Conservation (phyloP, 78 protist genomes). For the slime mould (Dictyostelium discoideum) region DNA sequence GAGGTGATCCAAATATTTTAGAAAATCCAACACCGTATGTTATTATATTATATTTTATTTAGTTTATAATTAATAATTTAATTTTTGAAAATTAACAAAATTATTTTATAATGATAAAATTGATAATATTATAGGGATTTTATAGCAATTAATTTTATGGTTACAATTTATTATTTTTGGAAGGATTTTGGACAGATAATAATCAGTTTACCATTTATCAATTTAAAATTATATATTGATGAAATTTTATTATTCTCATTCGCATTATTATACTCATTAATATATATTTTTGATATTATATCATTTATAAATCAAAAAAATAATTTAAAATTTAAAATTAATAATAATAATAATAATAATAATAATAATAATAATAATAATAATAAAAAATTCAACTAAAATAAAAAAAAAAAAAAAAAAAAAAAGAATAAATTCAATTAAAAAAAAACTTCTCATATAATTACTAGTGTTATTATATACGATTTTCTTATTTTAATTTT, state of each 20-base stretch:
- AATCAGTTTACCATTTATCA: background rate
- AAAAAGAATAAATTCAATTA: too few species aligned
- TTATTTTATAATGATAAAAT: too few species aligned
- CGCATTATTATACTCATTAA: background rate
- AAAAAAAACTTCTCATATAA: too few species aligned
- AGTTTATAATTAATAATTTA: background rate
- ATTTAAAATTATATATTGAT: background rate
- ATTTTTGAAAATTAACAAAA: too few species aligned
- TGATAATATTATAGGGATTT: background rate
- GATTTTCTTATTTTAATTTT: too few species aligned
- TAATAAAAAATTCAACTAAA: too few species aligned
- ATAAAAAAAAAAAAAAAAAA: too few species aligned
- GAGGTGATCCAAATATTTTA: background rate
- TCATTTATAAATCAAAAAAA: background rate
- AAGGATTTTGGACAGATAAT: background rate
- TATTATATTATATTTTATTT: background rate
- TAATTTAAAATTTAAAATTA: background rate
- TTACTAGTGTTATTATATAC: too few species aligned
- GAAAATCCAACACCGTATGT: slow-evolving; percentile 8
- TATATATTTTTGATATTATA: background rate
- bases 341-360: too few species aligned
- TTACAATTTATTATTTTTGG: background rate
- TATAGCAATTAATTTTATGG: slow-evolving; percentile 15
- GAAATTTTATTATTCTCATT: background rate
- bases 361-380: too few species aligned